Conservation (phyloP, 129 eudicot genomes). For the Helichrysum umbraculigerum region DNA sequence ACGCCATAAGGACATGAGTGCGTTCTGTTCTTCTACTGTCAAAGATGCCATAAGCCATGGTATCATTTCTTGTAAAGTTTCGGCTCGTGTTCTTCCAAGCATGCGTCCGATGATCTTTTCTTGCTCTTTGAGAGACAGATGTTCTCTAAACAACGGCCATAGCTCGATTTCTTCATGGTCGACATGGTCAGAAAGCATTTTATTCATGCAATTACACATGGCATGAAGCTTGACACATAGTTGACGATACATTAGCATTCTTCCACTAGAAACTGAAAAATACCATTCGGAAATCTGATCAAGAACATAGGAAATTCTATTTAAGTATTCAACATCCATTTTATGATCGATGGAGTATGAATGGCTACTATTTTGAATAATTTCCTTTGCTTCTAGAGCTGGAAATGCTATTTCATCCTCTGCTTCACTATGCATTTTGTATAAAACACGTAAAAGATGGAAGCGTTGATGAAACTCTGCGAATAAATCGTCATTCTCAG, state of each 20-base stretch:
- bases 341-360: conserved; percentile 84
- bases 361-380: conserved; percentile 57
- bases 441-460: conserved; percentile 49
- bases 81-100: conserved; percentile 89
- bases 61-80: conserved; percentile 74
- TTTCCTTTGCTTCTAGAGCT: conserved; percentile 78
- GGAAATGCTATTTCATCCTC: conserved; percentile 89
- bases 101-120: conserved; percentile 75
- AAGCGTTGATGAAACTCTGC: conserved; percentile 57
- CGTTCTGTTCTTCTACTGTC: conserved; percentile 62
- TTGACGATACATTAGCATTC: conserved; percentile 44
- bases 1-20: conserved; percentile 72
- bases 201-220: conserved; percentile 67
- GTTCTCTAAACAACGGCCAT: conserved; percentile 66
- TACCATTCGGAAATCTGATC: conserved; percentile 52
- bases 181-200: conserved; percentile 69
- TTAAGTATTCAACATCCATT: conserved; percentile 65
- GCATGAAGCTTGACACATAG: conserved; percentile 73
- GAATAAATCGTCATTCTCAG: conserved; percentile 42
- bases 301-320: conserved; percentile 54
- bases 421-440: conserved; percentile 68
- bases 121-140: conserved; percentile 77
- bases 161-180: conserved; percentile 75
- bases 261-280: conserved; percentile 27
- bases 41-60: conserved; percentile 78